Evolutionary conservation across 2,329 filamentous ascomycete genomes (phyloP).

Genomic region (Microcyclospora tardicrescens): DNA sequence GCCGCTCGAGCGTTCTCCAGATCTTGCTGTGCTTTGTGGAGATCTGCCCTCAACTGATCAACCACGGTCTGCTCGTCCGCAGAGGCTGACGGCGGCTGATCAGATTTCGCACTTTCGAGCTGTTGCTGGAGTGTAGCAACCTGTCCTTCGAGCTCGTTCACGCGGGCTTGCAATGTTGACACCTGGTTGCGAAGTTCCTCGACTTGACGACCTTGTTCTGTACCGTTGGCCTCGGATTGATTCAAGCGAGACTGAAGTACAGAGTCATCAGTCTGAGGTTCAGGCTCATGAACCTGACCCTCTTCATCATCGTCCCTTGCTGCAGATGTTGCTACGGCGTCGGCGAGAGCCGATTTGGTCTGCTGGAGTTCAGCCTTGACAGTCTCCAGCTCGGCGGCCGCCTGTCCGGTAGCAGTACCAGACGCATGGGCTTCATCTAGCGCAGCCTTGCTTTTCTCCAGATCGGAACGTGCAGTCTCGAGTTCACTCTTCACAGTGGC

Average conservation of each 20-base stretch:
- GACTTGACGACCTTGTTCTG: constrained; percentile 25
- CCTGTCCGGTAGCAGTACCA: constrained; percentile 4
- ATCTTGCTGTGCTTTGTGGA: constrained; percentile 33
- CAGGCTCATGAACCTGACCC: constrained; percentile 29
- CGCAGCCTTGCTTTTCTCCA: constrained; percentile 10
- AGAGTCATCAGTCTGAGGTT: constrained; percentile 16
- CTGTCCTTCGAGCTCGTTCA: constrained; percentile 51
- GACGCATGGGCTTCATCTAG: too few species aligned
- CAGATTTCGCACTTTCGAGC: constrained; percentile 21
- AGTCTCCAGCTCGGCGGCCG: constrained; percentile 6
- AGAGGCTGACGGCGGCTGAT: not conserved
- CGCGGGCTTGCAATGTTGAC: constrained; percentile 46
- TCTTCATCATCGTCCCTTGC: constrained; percentile 29
- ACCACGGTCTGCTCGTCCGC: constrained; percentile 15
- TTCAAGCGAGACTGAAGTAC: constrained; percentile 24
- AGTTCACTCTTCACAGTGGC: constrained; percentile 26
- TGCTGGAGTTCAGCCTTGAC: constrained; percentile 43
- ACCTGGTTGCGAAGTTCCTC: constrained; percentile 25
- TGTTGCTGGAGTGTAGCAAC: constrained; percentile 28
- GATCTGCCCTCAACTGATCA: constrained; percentile 28
- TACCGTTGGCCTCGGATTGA: constrained; percentile 29
- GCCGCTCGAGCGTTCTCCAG: constrained; percentile 31
- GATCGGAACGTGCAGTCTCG: constrained; percentile 1
- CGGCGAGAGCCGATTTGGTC: constrained; percentile 51
- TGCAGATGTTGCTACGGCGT: constrained; percentile 36